Conservation (phyloP, 2,329 filamentous ascomycete genomes). For the Chalaropsis ovoidea region DNA sequence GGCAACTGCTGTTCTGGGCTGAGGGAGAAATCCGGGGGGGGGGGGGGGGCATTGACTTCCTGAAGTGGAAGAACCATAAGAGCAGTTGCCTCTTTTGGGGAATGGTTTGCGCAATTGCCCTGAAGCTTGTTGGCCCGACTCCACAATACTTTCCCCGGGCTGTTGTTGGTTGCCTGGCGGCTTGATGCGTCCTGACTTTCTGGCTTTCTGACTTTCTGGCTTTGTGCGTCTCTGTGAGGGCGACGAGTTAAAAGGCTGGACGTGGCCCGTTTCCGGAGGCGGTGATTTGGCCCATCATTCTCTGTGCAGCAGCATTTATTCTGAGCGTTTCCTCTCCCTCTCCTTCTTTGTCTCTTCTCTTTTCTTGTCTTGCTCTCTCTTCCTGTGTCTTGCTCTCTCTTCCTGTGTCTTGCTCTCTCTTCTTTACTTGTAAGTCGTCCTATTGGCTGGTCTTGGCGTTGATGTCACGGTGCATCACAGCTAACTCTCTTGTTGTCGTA, state of each 20-base stretch:
- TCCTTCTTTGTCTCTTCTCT: not conserved
- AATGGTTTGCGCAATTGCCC: not conserved
- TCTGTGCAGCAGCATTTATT: slow-evolving; percentile 11
- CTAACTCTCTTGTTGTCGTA: slow-evolving; percentile 17
- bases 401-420: not conserved
- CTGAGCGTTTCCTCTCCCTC: slow-evolving; percentile 18
- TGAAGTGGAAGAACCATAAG: not conserved
- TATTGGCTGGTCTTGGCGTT: not conserved
- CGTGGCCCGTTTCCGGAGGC: not conserved
- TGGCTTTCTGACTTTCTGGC: not conserved
- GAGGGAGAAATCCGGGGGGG: not conserved
- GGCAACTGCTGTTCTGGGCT: slow-evolving; percentile 8
- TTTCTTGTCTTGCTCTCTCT: not conserved
- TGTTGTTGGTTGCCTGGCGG: not conserved
- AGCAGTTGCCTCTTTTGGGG: not conserved
- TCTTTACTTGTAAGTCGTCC: slow-evolving; percentile 1
- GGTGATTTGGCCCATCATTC: not conserved
- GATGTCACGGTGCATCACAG: slow-evolving; percentile 11
- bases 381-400: not conserved
- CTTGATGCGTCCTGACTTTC: not conserved
- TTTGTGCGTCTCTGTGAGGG: not conserved
- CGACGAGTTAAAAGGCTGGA: slow-evolving; percentile 5
- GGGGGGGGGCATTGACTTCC: slow-evolving; percentile 4
- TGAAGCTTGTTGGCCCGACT: slow-evolving; percentile 3
- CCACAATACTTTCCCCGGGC: slow-evolving; percentile 7